phyloP scores from a whole-genome alignment of 2,329 filamentous ascomycete species.

The Pestalotiopsis sp. region DNA sequence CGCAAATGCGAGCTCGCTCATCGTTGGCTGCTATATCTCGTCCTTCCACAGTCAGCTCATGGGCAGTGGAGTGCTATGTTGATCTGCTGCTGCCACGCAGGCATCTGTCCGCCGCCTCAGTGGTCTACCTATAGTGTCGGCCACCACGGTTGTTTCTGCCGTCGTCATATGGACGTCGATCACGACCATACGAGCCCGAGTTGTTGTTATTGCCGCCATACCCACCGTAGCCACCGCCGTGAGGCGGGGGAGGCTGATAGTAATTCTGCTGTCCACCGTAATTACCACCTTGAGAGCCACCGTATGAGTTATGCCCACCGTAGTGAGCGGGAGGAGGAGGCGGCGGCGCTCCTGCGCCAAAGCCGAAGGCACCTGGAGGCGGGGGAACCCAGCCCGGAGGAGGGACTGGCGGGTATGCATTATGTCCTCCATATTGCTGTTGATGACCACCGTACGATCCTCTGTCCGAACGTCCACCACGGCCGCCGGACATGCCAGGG shows the following conservation, averaged over 20 bases:
- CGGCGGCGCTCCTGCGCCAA: slow-evolving; percentile 39
- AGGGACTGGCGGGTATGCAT: slow-evolving; percentile 26
- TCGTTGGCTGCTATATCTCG: neutral
- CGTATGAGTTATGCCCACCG: slow-evolving; percentile 24
- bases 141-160: slow-evolving; percentile 16
- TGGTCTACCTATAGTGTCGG: slow-evolving; percentile 20
- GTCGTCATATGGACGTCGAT: slow-evolving; percentile 26
- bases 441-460: slow-evolving; percentile 45
- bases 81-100: neutral
- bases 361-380: slow-evolving; percentile 39
- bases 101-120: neutral
- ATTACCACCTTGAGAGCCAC: slow-evolving; percentile 21
- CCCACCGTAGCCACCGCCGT: slow-evolving; percentile 19
- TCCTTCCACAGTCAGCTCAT: neutral
- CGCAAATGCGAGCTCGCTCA: slow-evolving; percentile 5
- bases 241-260: slow-evolving; percentile 23
- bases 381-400: slow-evolving; percentile 38
- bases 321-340: slow-evolving; percentile 36
- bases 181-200: slow-evolving; percentile 22
- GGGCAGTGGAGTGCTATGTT: neutral
- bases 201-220: slow-evolving; percentile 30
- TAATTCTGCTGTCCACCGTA: slow-evolving; percentile 27
- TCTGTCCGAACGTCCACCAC: slow-evolving; percentile 21
- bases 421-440: slow-evolving; percentile 39
- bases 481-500: slow-evolving; percentile 29